Evolutionary conservation across 2,329 filamentous ascomycete genomes (phyloP).

Genomic region (Pestalotiopsis sp.): DNA sequence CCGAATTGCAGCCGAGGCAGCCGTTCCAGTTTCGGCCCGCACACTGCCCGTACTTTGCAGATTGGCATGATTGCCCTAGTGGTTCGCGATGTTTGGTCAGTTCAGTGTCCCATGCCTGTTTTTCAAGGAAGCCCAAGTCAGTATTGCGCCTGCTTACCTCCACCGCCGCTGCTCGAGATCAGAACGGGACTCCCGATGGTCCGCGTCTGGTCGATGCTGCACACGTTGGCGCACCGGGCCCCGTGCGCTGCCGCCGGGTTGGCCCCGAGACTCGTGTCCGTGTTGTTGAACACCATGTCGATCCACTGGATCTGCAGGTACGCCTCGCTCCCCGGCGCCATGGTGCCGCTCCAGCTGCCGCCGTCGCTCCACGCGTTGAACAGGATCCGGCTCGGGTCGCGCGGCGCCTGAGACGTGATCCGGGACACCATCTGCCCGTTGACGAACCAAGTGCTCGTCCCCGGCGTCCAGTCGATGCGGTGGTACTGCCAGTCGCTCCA

Average conservation of each 20-base stretch:
- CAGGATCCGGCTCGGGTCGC: constrained; percentile 46
- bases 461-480: constrained; percentile 53
- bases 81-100: background rate
- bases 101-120: background rate
- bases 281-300: constrained; percentile 48
- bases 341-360: constrained; percentile 51
- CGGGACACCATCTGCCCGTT: constrained; percentile 45
- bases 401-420: constrained; percentile 51
- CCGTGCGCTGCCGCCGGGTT: constrained; percentile 16
- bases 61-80: constrained; percentile 16
- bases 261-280: constrained; percentile 27
- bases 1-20: constrained; percentile 24
- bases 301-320: constrained; percentile 56
- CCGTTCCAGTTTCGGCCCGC: constrained; percentile 31
- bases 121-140: background rate
- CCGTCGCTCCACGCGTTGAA: constrained; percentile 58
- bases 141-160: constrained; percentile 1
- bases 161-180: constrained; percentile 23
- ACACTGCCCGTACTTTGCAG: constrained; percentile 31
- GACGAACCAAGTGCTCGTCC: constrained; percentile 50
- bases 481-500: constrained; percentile 55
- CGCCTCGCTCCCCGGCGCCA: constrained; percentile 41
- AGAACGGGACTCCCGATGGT: constrained; percentile 38
- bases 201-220: constrained; percentile 40
- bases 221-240: constrained; percentile 34